phyloP scores from a whole-genome alignment of 257 asterid species.

The Voacanga thouarsii region DNA sequence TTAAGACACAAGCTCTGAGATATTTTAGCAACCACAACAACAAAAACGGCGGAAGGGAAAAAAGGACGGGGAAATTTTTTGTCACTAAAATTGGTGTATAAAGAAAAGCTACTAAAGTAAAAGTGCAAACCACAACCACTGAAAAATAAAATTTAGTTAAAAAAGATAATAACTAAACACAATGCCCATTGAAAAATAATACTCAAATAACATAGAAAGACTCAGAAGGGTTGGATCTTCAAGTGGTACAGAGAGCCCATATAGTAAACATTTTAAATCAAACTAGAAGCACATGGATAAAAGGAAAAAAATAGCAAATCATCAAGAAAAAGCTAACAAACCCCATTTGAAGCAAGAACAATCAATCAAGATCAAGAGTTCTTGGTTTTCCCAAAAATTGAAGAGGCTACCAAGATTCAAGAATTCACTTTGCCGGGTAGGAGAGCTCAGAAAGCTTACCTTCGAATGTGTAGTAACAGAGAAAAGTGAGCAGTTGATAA shows the following conservation, averaged over 20 bases:
- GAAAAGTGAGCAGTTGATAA: constrained; percentile 2
- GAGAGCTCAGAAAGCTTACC: background rate
- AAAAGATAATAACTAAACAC: no score
- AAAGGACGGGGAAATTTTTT: background rate
- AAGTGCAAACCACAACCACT: background rate
- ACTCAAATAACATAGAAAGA: no score
- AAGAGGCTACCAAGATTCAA: background rate
- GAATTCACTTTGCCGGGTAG: background rate
- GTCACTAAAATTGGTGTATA: background rate
- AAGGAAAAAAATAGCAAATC: background rate
- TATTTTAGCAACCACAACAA: no score
- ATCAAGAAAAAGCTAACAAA: background rate
- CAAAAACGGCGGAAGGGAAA: no score
- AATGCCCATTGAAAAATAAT: no score
- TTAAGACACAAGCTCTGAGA: no score
- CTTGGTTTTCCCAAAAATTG: background rate
- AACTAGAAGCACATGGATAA: background rate
- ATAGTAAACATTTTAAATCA: background rate
- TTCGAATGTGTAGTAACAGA: background rate
- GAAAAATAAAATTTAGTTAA: no score
- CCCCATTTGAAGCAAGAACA: background rate
- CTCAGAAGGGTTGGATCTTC: background rate
- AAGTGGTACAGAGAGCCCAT: background rate
- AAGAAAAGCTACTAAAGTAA: no score
- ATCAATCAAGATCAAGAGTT: background rate